Percentiles rank a stretch among this genome's conserved stretches.
Conservation (phyloP, 2,329 filamentous ascomycete genomes). For the Fusarium heterosporum region DNA sequence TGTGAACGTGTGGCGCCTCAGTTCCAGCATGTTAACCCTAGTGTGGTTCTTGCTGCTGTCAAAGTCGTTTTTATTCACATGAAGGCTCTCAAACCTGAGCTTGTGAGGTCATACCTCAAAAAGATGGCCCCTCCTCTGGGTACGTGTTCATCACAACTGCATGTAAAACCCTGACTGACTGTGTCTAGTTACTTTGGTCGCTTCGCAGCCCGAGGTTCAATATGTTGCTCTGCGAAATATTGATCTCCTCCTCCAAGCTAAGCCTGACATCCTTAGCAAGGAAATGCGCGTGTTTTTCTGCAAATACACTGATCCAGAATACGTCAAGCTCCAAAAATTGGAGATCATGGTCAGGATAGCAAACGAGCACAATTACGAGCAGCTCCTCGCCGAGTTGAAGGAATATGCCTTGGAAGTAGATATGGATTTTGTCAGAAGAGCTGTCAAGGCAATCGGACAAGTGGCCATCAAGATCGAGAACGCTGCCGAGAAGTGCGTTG, state of each 20-base stretch:
- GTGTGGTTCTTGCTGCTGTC: slow-evolving; percentile 95
- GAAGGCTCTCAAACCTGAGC: slow-evolving; percentile 81
- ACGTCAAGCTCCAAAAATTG: slow-evolving; percentile 96
- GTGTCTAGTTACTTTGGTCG: slow-evolving; percentile 85
- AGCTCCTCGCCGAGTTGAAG: slow-evolving; percentile 92
- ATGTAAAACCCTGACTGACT: neutral
- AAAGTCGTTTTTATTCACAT: slow-evolving; percentile 99
- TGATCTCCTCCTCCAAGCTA: slow-evolving; percentile 92
- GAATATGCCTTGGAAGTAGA: slow-evolving; percentile 98
- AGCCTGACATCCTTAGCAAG: slow-evolving; percentile 96
- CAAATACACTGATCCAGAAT: slow-evolving; percentile 99
- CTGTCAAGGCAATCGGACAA: slow-evolving; percentile 96
- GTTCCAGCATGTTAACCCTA: slow-evolving; percentile 98
- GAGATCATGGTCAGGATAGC: slow-evolving; percentile 99
- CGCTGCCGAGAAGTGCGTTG: slow-evolving; percentile 95
- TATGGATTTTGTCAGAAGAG: slow-evolving; percentile 97
- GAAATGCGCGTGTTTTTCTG: slow-evolving; percentile 99
- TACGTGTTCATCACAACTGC: slow-evolving; percentile 56
- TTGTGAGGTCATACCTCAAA: slow-evolving; percentile 88
- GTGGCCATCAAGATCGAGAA: slow-evolving; percentile 98
- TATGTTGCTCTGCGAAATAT: slow-evolving; percentile 98
- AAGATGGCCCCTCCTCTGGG: slow-evolving; percentile 98
- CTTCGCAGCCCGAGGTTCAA: slow-evolving; percentile 95
- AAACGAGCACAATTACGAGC: slow-evolving; percentile 96
- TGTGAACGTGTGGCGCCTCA: slow-evolving; percentile 96